These are phyloP conservation scores for Zymoseptoria brevis DNA, from an alignment of 2,329 filamentous ascomycete species.

Conservation along the genomic window DNA sequence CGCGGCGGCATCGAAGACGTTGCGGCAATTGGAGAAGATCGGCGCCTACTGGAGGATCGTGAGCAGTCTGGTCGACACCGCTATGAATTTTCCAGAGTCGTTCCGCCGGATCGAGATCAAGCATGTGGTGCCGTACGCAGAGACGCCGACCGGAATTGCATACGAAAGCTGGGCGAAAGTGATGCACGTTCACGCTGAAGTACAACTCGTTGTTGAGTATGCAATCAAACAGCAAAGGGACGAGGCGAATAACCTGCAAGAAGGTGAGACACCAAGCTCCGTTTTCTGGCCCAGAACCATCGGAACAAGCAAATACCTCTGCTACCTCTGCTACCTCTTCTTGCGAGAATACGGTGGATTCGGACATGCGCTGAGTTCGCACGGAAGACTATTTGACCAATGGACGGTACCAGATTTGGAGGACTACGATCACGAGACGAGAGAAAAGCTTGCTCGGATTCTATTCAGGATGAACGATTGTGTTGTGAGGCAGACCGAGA, in stretches of 20 bases:
- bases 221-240: not conserved
- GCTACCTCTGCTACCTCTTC: constrained; percentile 11
- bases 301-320: constrained; percentile 12
- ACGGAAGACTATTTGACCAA: constrained; percentile 10
- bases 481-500: not conserved
- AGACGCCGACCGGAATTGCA: constrained; percentile 5
- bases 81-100: not conserved
- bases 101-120: constrained; percentile 4
- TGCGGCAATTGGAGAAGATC: constrained; percentile 10
- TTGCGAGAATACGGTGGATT: constrained; percentile 5
- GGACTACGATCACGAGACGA: constrained; percentile 1
- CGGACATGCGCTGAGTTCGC: constrained; percentile 1
- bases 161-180: constrained; percentile 9
- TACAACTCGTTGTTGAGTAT: constrained; percentile 7
- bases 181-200: constrained; percentile 11
- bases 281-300: constrained; percentile 3
- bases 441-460: constrained; percentile 1
- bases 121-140: constrained; percentile 5
- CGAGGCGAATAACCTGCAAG: no score
- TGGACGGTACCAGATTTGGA: constrained; percentile 11
- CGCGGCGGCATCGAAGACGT: constrained; percentile 10
- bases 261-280: not conserved
- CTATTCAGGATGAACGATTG: constrained; percentile 2
- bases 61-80: constrained; percentile 1
- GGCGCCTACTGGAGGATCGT: constrained; percentile 9